Evolutionary conservation across 2,329 filamentous ascomycete genomes (phyloP).

Genomic region (Phialemoniopsis sp.): DNA sequence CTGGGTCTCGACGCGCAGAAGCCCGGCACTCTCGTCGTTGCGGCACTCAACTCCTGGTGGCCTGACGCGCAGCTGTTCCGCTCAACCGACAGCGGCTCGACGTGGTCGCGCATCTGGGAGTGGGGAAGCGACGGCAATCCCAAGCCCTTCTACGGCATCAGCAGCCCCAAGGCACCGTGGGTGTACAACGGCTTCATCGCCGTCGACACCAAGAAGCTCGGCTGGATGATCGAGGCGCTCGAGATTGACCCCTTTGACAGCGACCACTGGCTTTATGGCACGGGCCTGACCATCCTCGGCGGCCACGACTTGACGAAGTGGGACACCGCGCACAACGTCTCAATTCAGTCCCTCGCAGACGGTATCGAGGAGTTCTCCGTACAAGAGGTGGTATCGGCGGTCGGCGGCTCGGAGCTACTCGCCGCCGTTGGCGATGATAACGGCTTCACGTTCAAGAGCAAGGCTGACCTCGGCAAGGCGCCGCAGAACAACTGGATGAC

Average conservation of each 20-base stretch:
- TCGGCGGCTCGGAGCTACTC: slow-evolving; percentile 45
- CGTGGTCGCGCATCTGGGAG: slow-evolving; percentile 50
- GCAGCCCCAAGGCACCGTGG: slow-evolving; percentile 47
- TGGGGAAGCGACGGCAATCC: slow-evolving; percentile 41
- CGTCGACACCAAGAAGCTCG: slow-evolving; percentile 43
- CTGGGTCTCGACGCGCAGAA: slow-evolving; percentile 47
- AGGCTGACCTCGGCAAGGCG: slow-evolving; percentile 29
- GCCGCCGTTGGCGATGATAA: slow-evolving; percentile 46
- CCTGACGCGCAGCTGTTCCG: slow-evolving; percentile 54
- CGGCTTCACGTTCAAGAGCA: slow-evolving; percentile 42
- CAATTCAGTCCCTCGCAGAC: slow-evolving; percentile 44
- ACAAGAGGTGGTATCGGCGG: slow-evolving; percentile 41
- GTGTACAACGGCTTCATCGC: slow-evolving; percentile 44
- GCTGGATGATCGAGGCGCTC: slow-evolving; percentile 58
- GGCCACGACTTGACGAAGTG: slow-evolving; percentile 51
- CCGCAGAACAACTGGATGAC: slow-evolving; percentile 40
- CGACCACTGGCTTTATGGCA: slow-evolving; percentile 59
- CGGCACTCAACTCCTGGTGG: slow-evolving; percentile 55
- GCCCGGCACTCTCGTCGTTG: slow-evolving; percentile 52
- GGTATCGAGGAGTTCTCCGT: slow-evolving; percentile 53
- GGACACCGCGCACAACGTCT: slow-evolving; percentile 44
- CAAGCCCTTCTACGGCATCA: slow-evolving; percentile 40
- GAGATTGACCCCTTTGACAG: slow-evolving; percentile 56
- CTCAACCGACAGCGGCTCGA: slow-evolving; percentile 48
- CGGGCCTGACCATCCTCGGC: slow-evolving; percentile 33